Evolutionary conservation across 169 alveolate genomes (phyloP).

Genomic region (Babesia sp.): DNA sequence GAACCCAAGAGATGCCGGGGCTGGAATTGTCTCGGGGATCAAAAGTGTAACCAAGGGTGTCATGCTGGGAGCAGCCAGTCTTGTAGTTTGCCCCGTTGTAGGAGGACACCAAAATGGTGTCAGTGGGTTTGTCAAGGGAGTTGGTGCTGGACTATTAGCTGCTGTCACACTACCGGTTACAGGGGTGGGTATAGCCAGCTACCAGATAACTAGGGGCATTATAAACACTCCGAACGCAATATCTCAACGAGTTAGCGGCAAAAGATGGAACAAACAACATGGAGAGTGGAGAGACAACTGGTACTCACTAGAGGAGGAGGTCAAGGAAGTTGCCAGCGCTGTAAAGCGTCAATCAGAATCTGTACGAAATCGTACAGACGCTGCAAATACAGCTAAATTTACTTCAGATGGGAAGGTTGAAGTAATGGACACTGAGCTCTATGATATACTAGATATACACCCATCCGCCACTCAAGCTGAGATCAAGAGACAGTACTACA

Average conservation of each 20-base stretch:
- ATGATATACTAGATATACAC: slow-evolving; percentile 81
- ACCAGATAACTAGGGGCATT: slow-evolving; percentile 86
- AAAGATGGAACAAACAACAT: slow-evolving; percentile 85
- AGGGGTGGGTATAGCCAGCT: slow-evolving; percentile 86
- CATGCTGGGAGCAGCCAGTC: slow-evolving; percentile 85
- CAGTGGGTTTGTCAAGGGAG: slow-evolving; percentile 86
- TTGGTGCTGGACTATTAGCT: slow-evolving; percentile 86
- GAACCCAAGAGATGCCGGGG: slow-evolving; percentile 80
- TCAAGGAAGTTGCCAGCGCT: slow-evolving; percentile 48
- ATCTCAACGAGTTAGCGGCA: slow-evolving; percentile 81
- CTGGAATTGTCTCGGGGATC: slow-evolving; percentile 85
- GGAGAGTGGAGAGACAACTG: slow-evolving; percentile 82
- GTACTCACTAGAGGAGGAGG: slow-evolving; percentile 81
- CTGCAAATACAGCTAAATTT: slow-evolving; percentile 6
- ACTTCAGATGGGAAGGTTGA: slow-evolving; percentile 19
- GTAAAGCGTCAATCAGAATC: slow-evolving; percentile 42
- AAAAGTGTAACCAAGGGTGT: slow-evolving; percentile 88
- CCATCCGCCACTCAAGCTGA: slow-evolving; percentile 80
- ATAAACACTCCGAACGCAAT: slow-evolving; percentile 88
- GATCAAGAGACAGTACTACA: slow-evolving; percentile 82
- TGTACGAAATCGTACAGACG: slow-evolving; percentile 16
- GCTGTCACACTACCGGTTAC: slow-evolving; percentile 87
- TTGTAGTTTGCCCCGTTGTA: slow-evolving; percentile 85
- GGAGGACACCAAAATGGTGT: slow-evolving; percentile 87
- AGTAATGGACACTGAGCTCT: slow-evolving; percentile 83